These are phyloP conservation scores for Aspergillus bertholletiae DNA, from an alignment of 495 filamentous ascomycete species.

Conservation along the genomic window DNA sequence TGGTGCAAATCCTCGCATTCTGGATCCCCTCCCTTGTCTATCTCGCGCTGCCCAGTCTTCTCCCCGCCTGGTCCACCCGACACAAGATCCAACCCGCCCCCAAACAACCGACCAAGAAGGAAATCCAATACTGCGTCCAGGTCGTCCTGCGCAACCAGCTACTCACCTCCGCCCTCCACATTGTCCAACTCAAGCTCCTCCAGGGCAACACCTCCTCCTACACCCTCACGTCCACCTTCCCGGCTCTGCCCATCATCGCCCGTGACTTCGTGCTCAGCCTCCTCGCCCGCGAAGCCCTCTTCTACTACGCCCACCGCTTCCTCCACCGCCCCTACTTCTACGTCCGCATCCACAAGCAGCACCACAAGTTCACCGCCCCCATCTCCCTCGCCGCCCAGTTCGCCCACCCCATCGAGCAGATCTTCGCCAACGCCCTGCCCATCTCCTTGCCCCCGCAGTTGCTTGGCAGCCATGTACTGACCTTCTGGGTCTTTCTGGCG, in stretches of 20 bases:
- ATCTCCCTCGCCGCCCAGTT: constrained; percentile 57
- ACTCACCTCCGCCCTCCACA: constrained; percentile 34
- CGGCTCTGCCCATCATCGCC: constrained; percentile 28
- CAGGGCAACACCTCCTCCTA: constrained; percentile 31
- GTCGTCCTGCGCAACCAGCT: constrained; percentile 47
- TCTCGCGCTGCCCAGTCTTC: constrained; percentile 35
- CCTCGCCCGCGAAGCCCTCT: constrained; percentile 48
- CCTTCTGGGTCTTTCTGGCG: constrained; percentile 47
- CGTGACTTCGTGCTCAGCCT: constrained; percentile 44
- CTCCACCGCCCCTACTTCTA: constrained; percentile 51
- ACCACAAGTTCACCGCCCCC: constrained; percentile 57
- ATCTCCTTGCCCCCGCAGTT: constrained; percentile 50
- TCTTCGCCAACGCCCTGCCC: constrained; percentile 52
- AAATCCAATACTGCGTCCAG: constrained; percentile 42
- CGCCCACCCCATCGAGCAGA: constrained; percentile 55
- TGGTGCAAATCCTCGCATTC: constrained; percentile 46
- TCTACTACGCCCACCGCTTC: constrained; percentile 55
- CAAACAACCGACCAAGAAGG: constrained; percentile 43
- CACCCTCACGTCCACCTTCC: constrained; percentile 28
- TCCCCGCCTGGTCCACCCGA: constrained; percentile 43
- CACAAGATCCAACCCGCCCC: constrained; percentile 56
- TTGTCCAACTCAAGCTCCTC: constrained; percentile 23
- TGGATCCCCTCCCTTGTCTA: constrained; percentile 45
- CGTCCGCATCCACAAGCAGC: constrained; percentile 50
- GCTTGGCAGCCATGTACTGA: constrained; percentile 44